Base-by-base conservation (phyloP, 805 yeast species). In the Debaryomyces tyrocola region DNA sequence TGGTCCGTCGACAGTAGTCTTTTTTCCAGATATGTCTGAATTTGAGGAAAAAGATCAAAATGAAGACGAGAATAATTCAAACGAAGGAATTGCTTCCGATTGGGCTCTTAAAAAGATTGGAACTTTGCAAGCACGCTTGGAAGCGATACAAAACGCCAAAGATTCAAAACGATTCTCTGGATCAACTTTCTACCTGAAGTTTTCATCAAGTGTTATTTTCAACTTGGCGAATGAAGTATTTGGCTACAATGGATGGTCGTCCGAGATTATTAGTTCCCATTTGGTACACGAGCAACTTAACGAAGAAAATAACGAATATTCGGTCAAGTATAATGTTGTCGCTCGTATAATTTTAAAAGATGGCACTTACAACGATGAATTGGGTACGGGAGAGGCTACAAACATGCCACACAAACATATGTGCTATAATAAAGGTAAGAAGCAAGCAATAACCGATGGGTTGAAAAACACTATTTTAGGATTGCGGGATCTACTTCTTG, bases 211-310 rank as follows among this genome's bases (percentile, higher is more conserved):
- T 46, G 48, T 51, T 17, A 55, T 77, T 4, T 55, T 75, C 6
- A 59, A 60, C 11, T 58, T 73, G 46, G 80, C 82, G 1, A 81
- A 81, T 48, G 78, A 75, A 33, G 60, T 73, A 0, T 81, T 79
- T 61, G 85, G 85, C 0, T 77, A 65, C 55, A 69, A 78, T 49
- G 85, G 86, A 7, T 82, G 86, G 86, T 69, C 74, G 6, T 66
- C 77, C 28, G 70, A 70, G 40, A 62, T 81, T 1, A 21, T 70
- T 10, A 60, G 57, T 4, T 61, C 58, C 33, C 47, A 45, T 2
- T 43, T 49, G 7, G 51, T 57, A 18, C 44, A 42, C 15, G 57
- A 57, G 27, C 55, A 53, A 6, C 54, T 60, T 14, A 56, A 67
- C 39, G 57, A 56, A 18, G 52, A 60, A 43, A 45, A 61, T 12